Percentiles rank a stretch among this genome's conserved stretches.
These are phyloP conservation scores for Setomelanomma holmii DNA, from an alignment of 2,329 filamentous ascomycete species.

Conservation along the genomic window DNA sequence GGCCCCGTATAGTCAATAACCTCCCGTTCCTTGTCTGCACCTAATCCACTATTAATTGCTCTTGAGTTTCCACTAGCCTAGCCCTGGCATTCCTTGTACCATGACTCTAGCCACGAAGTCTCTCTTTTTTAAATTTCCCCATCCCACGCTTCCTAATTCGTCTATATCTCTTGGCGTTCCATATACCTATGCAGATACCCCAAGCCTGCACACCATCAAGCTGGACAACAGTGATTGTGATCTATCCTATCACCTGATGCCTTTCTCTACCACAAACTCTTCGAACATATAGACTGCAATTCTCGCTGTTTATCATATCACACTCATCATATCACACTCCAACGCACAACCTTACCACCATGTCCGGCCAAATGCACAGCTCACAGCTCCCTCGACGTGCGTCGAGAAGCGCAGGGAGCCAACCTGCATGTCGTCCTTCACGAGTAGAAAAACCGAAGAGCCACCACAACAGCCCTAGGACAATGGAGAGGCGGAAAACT, in stretches of 20 bases:
- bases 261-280: conserved; percentile 8
- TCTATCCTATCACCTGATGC: conserved; percentile 4
- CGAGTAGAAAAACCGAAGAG: conserved; percentile 51
- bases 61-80: conserved; percentile 37
- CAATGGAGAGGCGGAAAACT: conserved; percentile 47
- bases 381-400: conserved; percentile 38
- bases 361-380: conserved; percentile 36
- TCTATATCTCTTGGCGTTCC: conserved; percentile 47
- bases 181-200: conserved; percentile 47
- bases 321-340: conserved; percentile 11
- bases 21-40: conserved; percentile 44
- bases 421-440: conserved; percentile 36
- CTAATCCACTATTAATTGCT: conserved; percentile 39
- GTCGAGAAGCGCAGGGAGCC: conserved; percentile 42
- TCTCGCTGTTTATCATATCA: conserved; percentile 4
- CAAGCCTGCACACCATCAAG: conserved; percentile 20
- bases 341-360: conserved; percentile 25
- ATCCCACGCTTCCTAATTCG: conserved; percentile 42
- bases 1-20: conserved; percentile 40
- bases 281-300: conserved; percentile 12
- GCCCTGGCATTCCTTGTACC: conserved; percentile 38
- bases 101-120: conserved; percentile 43
- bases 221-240: conserved; percentile 22
- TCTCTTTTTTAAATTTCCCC: conserved; percentile 36
- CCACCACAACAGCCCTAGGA: conserved; percentile 47